Conservation (phyloP, 345 rosid species). For the Adansonia digitata region DNA sequence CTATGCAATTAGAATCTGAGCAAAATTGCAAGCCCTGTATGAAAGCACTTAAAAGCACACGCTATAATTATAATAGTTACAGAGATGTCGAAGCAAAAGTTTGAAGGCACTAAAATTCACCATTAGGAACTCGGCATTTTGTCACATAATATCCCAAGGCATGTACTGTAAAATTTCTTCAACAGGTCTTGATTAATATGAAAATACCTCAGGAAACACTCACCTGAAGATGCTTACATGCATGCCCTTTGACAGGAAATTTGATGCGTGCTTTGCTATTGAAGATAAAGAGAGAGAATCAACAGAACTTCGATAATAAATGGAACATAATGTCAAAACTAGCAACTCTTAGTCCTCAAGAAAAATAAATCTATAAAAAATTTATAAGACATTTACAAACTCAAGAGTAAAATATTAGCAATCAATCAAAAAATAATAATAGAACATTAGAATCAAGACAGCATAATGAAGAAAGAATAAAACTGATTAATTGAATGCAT, state of each 20-base stretch:
- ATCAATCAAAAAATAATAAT: neutral
- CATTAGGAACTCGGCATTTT: neutral
- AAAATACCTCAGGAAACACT: conserved; percentile 14
- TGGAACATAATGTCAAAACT: conserved; percentile 5
- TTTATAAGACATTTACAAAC: neutral
- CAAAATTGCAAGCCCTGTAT: neutral
- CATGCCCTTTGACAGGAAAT: conserved; percentile 78
- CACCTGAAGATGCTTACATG: conserved; percentile 96
- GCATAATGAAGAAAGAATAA: neutral
- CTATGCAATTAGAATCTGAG: neutral
- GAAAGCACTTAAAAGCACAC: neutral
- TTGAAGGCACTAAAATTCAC: neutral
- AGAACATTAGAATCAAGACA: neutral
- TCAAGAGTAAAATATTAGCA: neutral
- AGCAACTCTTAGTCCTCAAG: neutral
- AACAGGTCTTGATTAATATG: neutral
- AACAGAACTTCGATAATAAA: neutral
- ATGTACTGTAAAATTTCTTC: neutral
- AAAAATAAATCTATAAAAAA: neutral
- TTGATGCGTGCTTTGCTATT: conserved; percentile 67
- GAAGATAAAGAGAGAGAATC: conserved; percentile 18
- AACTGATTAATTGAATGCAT: neutral
- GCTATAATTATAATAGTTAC: neutral
- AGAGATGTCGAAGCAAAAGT: neutral
- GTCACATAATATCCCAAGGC: neutral